These are phyloP conservation scores for Suillus occidentalis DNA, from an alignment of 768 basidiomycete genomes.

Conservation along the genomic window DNA sequence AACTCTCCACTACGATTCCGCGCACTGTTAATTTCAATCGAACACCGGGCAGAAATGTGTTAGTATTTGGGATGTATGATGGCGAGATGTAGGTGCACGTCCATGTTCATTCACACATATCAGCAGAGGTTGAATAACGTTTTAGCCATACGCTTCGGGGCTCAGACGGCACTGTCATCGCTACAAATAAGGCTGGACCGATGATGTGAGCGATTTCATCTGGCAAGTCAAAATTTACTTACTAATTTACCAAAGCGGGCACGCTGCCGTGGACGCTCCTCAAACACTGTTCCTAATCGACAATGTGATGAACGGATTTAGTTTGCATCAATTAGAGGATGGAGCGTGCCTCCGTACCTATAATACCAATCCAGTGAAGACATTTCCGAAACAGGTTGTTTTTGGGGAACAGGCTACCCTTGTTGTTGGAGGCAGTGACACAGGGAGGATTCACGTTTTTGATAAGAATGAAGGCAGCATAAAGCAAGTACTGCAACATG, in stretches of 20 bases:
- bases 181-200: not conserved
- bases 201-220: not conserved
- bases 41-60: not conserved
- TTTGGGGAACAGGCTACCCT: not conserved
- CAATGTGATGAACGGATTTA: not conserved
- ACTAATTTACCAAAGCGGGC: not conserved
- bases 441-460: not conserved
- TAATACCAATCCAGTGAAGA: not conserved
- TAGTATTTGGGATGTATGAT: conserved; percentile 7
- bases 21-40: not conserved
- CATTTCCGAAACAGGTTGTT: not conserved
- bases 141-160: not conserved
- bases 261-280: not conserved
- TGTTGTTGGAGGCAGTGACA: not conserved
- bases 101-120: not conserved
- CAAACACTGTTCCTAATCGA: not conserved
- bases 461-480: not conserved
- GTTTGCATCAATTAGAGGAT: not conserved
- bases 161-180: not conserved
- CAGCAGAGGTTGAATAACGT: not conserved
- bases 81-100: conserved; percentile 6
- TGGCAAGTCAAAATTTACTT: not conserved
- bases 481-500: not conserved
- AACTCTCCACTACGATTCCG: not conserved
- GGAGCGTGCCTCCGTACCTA: not conserved